Base-by-base conservation (phyloP, 192 early-diverging fungal genomes). In the Hyaloraphidium curvatum region DNA sequence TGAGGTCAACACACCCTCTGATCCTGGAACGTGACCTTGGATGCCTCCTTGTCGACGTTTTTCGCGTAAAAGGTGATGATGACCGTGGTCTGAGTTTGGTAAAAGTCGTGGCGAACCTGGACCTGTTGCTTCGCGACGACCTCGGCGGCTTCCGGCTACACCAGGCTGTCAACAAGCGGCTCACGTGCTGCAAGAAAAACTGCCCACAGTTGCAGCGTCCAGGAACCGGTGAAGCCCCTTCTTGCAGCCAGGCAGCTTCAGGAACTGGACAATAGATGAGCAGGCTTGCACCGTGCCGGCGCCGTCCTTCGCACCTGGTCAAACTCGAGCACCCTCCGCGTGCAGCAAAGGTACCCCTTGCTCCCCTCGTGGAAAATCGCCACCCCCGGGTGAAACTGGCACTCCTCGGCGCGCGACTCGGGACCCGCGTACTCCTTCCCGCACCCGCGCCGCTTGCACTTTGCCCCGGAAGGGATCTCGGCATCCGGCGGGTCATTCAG, bases 281-380 rank as follows among this genome's bases (percentile, higher is more conserved):
- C n/a, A n/a, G n/a, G n/a, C n/a, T n/a, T n/a, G n/a, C n/a, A n/a
- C n/a, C n/a, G n/a, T n/a, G n/a, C n/a, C n/a, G n/a, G n/a, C n/a
- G n/a, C n/a, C n/a, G n/a, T n/a, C n/a, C n/a, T n/a, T n/a, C n/a
- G n/a, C n/a, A n/a, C n/a, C n/a, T n/a, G 91, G 29, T 99, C 95
- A 76, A 96, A 99, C 66, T 96, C 95, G 16, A 94, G 77, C 1
- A 91, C 92, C 55, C 88, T 82, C 30, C 89, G 78, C 51, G 82
- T 72, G 67, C 95, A 99, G 70, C 95, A 99, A 29, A 80, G 80
- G 86, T 86, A 97, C 22, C 92, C 92, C 74, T 96, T 96, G 69
- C 81, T 85, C 14, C 95, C 95, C 63, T 97, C 95, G 62, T 96
- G 95, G 71, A 99, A 99, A 29, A 99, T 69, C 3, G 91, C 85